Evolutionary conservation across 2,329 filamentous ascomycete species (phyloP), one percentile per base, ranked within the genome.

Genomic region (Fusarium humuli): DNA sequence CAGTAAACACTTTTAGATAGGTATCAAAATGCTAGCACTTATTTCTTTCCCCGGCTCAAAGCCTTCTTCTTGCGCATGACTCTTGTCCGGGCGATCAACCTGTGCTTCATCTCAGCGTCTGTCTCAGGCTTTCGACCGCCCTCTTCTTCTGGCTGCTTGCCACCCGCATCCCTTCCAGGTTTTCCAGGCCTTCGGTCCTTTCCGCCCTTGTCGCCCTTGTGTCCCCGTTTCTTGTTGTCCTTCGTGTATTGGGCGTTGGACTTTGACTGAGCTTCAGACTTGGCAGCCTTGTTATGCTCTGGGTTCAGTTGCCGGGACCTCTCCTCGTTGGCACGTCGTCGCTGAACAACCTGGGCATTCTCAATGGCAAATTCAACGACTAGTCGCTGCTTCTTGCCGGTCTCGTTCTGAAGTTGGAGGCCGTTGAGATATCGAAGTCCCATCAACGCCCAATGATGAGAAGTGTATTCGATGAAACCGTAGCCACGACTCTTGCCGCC

Each of bases 321-420:
- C 41, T 77, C 77, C 73, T 83, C 79, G 14, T 76, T 77, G 32
- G 77, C 77, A 46, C 74, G 76, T 64, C 97, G 87, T 69, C 96
- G 87, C 72, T 91, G 88, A n/a, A 99, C 91, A 2, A 99, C 96
- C 76, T 98, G 94, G 2, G 94, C 94, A 75, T 99, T 99, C 82
- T 99, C 96, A 78, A 99, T 97, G 22, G 96, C 94, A 78, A 99
- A 99, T 80, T 99, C 97, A 40, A 95, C 95, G 77, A 99, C 94
- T 54, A 99, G 82, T 14, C 96, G 87, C 81, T 96, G 94, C 78
- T 94, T 95, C 81, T 92, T 93, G 70, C 96, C 94, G 56, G 87
- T 81, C 25, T 84, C 81, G 69, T 86, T 88, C 75, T 86, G 83
- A 20, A 89, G 73, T 32, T 87, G 82, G 63, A 88, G 91, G 3